Conservation (phyloP, 306 rosid species). For the Quercus parvula region DNA sequence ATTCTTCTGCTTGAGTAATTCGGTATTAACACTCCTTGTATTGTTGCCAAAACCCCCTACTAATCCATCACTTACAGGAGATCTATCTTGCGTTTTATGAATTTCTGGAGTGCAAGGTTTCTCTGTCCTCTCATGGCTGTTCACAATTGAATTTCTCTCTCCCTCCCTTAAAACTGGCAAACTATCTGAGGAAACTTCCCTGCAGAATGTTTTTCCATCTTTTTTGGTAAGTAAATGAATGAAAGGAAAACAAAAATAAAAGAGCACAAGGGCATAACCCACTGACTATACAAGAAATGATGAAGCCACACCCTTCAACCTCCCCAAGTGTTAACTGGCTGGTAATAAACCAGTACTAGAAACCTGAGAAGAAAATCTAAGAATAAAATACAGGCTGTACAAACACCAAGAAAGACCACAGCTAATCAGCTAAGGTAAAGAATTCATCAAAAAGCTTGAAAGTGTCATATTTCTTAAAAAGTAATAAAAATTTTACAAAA, state of each 20-base stretch:
- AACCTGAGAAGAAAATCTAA: not conserved
- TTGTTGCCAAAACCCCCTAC: slow-evolving; percentile 5
- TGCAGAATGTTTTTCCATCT: slow-evolving; percentile 1
- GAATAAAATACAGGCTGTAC: not conserved
- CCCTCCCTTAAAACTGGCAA: slow-evolving; percentile 30
- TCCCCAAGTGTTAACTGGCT: not conserved
- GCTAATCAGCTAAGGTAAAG: not conserved
- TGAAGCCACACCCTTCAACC: not conserved
- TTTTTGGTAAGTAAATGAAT: not conserved
- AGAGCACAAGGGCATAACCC: not conserved
- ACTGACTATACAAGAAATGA: not conserved
- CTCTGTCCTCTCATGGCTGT: slow-evolving; percentile 25
- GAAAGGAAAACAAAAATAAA: not conserved
- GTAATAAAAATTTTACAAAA: no score
- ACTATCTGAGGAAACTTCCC: slow-evolving; percentile 36
- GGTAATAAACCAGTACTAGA: not conserved
- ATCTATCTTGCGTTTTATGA: not conserved
- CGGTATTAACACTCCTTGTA: slow-evolving; percentile 6
- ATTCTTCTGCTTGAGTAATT: slow-evolving; percentile 28
- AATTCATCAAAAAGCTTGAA: not conserved
- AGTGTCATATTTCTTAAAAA: not conserved
- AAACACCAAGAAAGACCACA: not conserved
- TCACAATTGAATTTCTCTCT: slow-evolving; percentile 23
- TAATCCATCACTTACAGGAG: slow-evolving; percentile 21
- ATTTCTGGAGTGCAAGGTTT: slow-evolving; percentile 2